Evolutionary conservation across 2,329 filamentous ascomycete species (phyloP).

Genomic region (Cladosporium velox): DNA sequence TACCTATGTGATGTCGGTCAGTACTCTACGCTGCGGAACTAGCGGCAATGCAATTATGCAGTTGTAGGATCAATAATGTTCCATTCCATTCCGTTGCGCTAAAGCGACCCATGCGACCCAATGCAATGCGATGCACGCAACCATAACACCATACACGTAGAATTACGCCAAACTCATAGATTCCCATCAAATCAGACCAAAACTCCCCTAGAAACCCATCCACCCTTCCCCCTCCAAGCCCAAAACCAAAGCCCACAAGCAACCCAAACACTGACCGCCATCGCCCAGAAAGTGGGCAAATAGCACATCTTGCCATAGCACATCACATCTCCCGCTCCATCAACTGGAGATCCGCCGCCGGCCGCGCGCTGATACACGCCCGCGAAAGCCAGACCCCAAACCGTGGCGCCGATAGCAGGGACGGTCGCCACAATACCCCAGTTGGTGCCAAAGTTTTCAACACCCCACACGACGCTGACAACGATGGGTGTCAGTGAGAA

Average conservation of each 20-base stretch:
- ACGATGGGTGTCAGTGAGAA: slow-evolving; percentile 91
- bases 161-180: too few relatives aligned
- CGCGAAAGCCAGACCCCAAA: slow-evolving; percentile 91
- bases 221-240: slow-evolving; percentile 77
- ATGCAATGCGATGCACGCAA: not conserved
- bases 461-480: slow-evolving; percentile 95
- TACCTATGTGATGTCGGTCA: too few relatives aligned
- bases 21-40: too few relatives aligned
- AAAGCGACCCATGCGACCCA: not conserved
- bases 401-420: slow-evolving; percentile 80
- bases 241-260: slow-evolving; percentile 71
- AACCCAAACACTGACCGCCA: slow-evolving; percentile 76
- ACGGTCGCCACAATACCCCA: slow-evolving; percentile 95
- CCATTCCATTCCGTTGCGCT: not conserved
- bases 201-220: slow-evolving; percentile 77
- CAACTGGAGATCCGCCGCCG: slow-evolving; percentile 38
- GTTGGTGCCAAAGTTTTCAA: slow-evolving; percentile 97
- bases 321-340: slow-evolving; percentile 55
- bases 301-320: slow-evolving; percentile 86
- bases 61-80: not conserved
- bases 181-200: slow-evolving; percentile 51
- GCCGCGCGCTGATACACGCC: slow-evolving; percentile 73
- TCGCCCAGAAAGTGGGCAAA: slow-evolving; percentile 79
- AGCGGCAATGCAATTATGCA: too few relatives aligned
- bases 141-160: too few relatives aligned